Evolutionary conservation across 768 basidiomycete genomes (phyloP).

Genomic region (Coprinopsis cinerea): DNA sequence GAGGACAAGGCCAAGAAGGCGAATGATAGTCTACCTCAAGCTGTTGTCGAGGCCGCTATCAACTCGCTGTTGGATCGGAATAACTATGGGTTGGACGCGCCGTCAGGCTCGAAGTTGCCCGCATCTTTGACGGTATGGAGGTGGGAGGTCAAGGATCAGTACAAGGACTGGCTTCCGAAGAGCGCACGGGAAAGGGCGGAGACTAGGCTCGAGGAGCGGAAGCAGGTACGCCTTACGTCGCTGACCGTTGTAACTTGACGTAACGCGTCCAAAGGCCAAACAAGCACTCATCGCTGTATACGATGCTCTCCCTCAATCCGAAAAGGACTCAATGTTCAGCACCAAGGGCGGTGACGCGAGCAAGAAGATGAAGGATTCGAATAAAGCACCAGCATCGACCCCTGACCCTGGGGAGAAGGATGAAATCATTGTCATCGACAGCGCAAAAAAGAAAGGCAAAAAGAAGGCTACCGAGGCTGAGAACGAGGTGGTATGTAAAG

Average conservation of each 20-base stretch:
- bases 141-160: constrained; percentile 72
- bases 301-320: constrained; percentile 49
- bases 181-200: constrained; percentile 59
- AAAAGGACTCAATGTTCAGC: constrained; percentile 51
- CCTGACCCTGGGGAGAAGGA: constrained; percentile 11
- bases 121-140: constrained; percentile 72
- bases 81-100: constrained; percentile 74
- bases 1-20: constrained; percentile 31
- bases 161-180: constrained; percentile 61
- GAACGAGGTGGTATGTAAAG: constrained; percentile 30
- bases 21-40: constrained; percentile 37
- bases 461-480: constrained; percentile 31
- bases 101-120: constrained; percentile 46
- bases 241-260: background rate
- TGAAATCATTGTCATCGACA: constrained; percentile 22
- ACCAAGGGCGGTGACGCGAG: constrained; percentile 34
- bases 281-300: constrained; percentile 49
- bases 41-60: constrained; percentile 62
- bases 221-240: constrained; percentile 40
- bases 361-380: constrained; percentile 26
- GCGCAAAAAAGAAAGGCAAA: constrained; percentile 28
- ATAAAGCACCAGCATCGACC: constrained; percentile 14
- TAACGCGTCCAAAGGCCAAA: constrained; percentile 44
- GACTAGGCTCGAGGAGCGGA: constrained; percentile 54
- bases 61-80: constrained; percentile 56